A percentile compares a stretch with the other conserved stretches of the same genome.
Evolutionary conservation across 805 yeast genomes (phyloP).

Genomic region (Lipomyces oligophaga): DNA sequence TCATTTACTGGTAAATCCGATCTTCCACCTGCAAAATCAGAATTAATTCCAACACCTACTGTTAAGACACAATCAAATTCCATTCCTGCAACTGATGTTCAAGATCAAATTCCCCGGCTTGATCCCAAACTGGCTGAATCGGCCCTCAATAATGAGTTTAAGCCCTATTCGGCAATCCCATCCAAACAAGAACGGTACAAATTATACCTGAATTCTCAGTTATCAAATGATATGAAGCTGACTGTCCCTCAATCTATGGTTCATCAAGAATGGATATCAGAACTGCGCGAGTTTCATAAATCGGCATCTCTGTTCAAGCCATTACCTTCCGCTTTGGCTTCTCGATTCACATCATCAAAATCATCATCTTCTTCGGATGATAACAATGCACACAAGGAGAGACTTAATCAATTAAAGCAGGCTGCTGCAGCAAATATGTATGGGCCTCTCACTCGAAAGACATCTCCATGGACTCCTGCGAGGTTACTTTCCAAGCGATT

Average conservation of each 20-base stretch:
- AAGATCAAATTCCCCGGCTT: conserved; percentile 17
- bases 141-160: background rate
- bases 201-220: conserved; percentile 29
- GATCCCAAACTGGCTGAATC: no score
- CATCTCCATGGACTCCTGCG: conserved; percentile 28
- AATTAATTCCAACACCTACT: background rate
- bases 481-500: conserved; percentile 34
- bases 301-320: conserved; percentile 33
- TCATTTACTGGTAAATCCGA: conserved; percentile 22
- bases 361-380: conserved; percentile 5
- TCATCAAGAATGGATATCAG: conserved; percentile 19
- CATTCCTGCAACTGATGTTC: conserved; percentile 3
- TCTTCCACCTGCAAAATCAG: conserved; percentile 26
- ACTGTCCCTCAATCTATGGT: no score
- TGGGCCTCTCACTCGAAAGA: conserved; percentile 30
- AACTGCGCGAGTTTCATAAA: conserved; percentile 30
- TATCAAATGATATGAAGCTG: conserved; percentile 17
- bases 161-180: conserved; percentile 30
- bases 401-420: conserved; percentile 2
- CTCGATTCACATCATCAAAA: conserved; percentile 26
- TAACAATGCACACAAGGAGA: conserved; percentile 5
- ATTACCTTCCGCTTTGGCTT: conserved; percentile 31
- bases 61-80: background rate
- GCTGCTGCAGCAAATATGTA: conserved; percentile 31
- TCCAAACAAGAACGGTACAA: conserved; percentile 29